Evolutionary conservation across 441 rosid species (phyloP).

Genomic region (Bocquillonia castaneifolia): DNA sequence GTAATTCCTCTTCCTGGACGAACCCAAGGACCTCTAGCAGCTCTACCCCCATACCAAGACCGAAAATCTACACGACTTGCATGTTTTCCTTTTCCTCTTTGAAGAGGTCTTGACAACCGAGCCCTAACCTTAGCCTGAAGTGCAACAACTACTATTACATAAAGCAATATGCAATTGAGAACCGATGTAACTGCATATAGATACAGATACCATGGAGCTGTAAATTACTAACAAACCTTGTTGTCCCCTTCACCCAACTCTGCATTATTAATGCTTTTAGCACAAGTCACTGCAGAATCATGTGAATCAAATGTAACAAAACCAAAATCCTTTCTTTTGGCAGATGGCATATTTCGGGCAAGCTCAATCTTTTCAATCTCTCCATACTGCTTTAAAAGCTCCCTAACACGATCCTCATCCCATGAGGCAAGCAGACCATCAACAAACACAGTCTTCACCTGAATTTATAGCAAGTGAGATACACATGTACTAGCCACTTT

Average conservation of each 20-base stretch:
- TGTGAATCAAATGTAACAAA: conserved; percentile 92
- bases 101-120: conserved; percentile 88
- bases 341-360: conserved; percentile 97
- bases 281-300: conserved; percentile 84
- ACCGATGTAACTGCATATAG: conserved; percentile 9
- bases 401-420: conserved; percentile 83
- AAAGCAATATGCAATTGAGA: conserved; percentile 5
- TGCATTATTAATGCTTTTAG: conserved; percentile 83
- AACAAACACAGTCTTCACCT: conserved; percentile 89
- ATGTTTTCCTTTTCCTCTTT: conserved; percentile 69
- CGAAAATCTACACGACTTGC: conserved; percentile 51
- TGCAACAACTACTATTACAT: conserved; percentile 7
- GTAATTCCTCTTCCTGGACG: conserved; percentile 52
- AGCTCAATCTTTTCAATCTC: conserved; percentile 85
- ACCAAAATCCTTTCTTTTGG: conserved; percentile 92
- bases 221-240: conserved; percentile 45
- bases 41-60: conserved; percentile 56
- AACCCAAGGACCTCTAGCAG: conserved; percentile 62
- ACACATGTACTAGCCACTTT: background rate
- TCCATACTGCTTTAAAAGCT: conserved; percentile 65
- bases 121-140: conserved; percentile 92
- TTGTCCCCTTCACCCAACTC: conserved; percentile 80
- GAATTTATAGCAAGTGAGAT: conserved; percentile 26
- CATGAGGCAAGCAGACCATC: conserved; percentile 88
- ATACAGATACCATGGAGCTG: conserved; percentile 6